Evolutionary conservation across 2,329 filamentous ascomycete species (phyloP), one percentile per base, ranked within the genome.

Genomic region (Ambrosiella cleistominuta): DNA sequence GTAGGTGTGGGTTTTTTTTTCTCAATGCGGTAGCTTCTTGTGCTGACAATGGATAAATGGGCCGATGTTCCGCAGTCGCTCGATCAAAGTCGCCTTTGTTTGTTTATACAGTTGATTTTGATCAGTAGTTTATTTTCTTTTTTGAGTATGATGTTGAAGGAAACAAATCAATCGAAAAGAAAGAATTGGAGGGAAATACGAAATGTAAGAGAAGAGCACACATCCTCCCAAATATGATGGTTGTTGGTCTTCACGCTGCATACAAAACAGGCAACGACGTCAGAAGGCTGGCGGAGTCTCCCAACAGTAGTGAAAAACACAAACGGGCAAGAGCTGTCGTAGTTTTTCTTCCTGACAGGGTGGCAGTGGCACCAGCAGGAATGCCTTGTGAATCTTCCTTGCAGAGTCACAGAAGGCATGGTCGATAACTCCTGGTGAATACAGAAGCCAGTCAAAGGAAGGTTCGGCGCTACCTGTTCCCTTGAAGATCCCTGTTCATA

Each of bases 181-280:
- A 17, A 19, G 40, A 40, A 15, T 37, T 12, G 17, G 40, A 37
- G 37, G 15, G 9, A 15, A 39, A 42, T 15, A 55, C 4, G 45
- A 6, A n/a, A 56, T 27, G 13, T 17, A 56, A 42, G 57, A 47
- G 53, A 15, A 19, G n/a, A 17, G 44, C 44, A 5, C 37, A 12
- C 53, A 44, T 19, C 35, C 19, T 47, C 44, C 27, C 19, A 57
- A 57, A 45, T 15, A 49, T 17, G 15, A 9, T 15, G 15, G 51
- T 17, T n/a, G 15, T n/a, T 11, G 8, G 44, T 13, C 44, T 47
- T 17, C 7, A 8, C 44, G 7, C 44, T 47, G 19, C n/a, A 13
- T 17, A 54, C 7, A 54, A 44, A 55, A 11, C 17, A 54, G 39
- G 17, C 6, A 55, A 55, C 27, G 53, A 55, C 53, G 53, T 55